A percentile compares a stretch with the other conserved stretches of the same genome.
These are phyloP conservation scores for Fraxinus excelsior DNA, from an alignment of 257 asterid genomes.

Conservation along the genomic window DNA sequence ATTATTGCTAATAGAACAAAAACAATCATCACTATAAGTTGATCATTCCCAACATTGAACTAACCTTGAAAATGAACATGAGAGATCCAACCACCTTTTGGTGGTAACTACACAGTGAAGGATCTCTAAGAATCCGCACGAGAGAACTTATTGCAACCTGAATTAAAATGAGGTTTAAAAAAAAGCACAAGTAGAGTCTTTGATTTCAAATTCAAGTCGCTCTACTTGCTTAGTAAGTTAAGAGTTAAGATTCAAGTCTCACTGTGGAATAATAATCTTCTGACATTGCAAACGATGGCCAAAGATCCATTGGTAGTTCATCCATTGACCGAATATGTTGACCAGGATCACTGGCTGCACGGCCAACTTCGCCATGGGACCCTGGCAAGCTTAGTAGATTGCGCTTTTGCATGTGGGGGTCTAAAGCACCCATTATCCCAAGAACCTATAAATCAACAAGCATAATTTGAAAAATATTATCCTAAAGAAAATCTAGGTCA, in stretches of 20 bases:
- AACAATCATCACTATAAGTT: constrained; percentile 1
- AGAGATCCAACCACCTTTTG: constrained; percentile 98
- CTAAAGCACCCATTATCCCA: constrained; percentile 99
- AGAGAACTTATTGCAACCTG: constrained; percentile 99
- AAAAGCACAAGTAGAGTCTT: constrained; percentile 19
- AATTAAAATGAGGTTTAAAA: constrained; percentile 29
- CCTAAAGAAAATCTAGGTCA: constrained; percentile 16
- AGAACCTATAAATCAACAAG: constrained; percentile 64
- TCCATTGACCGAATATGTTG: constrained; percentile 84
- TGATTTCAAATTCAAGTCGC: constrained; percentile 13
- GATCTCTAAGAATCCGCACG: constrained; percentile 96
- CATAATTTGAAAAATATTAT: constrained; percentile 22
- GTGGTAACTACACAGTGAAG: constrained; percentile 95
- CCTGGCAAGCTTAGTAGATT: constrained; percentile 86
- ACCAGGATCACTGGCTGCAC: constrained; percentile 80
- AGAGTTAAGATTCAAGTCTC: constrained; percentile 39
- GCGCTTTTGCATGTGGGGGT: constrained; percentile 91
- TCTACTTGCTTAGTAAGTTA: constrained; percentile 18
- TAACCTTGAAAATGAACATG: constrained; percentile 96
- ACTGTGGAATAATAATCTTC: constrained; percentile 98
- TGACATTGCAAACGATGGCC: constrained; percentile 99
- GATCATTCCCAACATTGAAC: constrained; percentile 21
- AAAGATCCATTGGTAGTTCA: constrained; percentile 91
- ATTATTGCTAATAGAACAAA: constrained; percentile 1
- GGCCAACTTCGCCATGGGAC: constrained; percentile 89